These are phyloP conservation scores for Porodaedalea pini DNA, from an alignment of 1,284 basidiomycete species.

Conservation along the genomic window DNA sequence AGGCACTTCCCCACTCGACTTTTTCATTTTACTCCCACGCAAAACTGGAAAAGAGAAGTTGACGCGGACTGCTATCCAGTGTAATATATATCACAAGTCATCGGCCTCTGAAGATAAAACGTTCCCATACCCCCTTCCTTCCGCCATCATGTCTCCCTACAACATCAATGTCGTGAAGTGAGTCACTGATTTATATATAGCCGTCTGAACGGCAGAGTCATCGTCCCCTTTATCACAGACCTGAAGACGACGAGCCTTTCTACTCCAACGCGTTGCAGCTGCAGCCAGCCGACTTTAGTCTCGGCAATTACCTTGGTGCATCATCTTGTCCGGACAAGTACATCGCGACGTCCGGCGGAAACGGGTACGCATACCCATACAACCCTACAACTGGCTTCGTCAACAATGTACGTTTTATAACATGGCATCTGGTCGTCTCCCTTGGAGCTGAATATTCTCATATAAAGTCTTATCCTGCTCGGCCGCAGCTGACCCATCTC, in stretches of 20 bases:
- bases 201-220: background rate
- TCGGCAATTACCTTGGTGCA: conserved; percentile 9
- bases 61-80: conserved; percentile 16
- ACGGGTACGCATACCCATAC: background rate
- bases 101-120: too few species aligned
- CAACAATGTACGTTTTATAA: conserved; percentile 3
- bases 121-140: background rate
- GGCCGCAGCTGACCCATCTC: conserved; percentile 6
- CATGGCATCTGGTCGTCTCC: background rate
- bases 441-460: background rate
- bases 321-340: background rate
- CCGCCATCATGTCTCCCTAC: conserved; percentile 7
- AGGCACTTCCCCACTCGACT: background rate
- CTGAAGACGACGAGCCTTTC: conserved; percentile 11
- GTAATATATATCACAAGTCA: conserved; percentile 4
- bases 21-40: conserved; percentile 1
- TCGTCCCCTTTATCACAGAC: background rate
- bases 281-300: background rate
- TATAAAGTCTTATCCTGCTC: conserved; percentile 5
- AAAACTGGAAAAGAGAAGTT: background rate
- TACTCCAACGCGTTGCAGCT: conserved; percentile 13
- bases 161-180: conserved; percentile 17
- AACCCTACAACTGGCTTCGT: background rate
- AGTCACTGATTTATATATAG: conserved; percentile 1
- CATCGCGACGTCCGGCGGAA: background rate